These are phyloP conservation scores for Pistacia vera DNA, from an alignment of 345 rosid species.

Conservation along the genomic window DNA sequence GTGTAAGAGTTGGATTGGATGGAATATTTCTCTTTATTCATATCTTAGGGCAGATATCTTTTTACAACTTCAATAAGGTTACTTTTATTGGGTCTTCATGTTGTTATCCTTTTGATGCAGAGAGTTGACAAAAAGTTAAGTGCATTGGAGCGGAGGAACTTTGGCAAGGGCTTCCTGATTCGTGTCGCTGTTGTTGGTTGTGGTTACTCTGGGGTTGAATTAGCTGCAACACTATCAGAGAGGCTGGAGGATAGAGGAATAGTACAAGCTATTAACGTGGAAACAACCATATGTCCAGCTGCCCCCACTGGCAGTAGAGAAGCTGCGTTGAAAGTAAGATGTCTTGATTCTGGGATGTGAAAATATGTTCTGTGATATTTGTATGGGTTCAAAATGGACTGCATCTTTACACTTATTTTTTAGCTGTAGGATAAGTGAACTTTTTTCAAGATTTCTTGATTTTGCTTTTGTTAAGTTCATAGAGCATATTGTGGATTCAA, in stretches of 20 bases:
- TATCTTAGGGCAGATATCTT: conserved; percentile 6
- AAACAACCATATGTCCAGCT: conserved; percentile 70
- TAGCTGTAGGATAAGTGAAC: neutral
- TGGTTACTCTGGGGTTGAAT: conserved; percentile 93
- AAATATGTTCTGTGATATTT: neutral
- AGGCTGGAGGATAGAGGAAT: conserved; percentile 80
- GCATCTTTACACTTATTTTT: neutral
- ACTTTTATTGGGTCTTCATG: conserved; percentile 16
- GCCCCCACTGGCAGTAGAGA: conserved; percentile 92
- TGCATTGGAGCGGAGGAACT: conserved; percentile 69
- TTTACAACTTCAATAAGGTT: neutral
- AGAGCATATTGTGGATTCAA: neutral
- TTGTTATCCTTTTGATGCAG: conserved; percentile 45
- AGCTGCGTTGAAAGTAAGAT: conserved; percentile 76
- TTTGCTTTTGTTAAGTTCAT: neutral
- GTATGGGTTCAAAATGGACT: neutral
- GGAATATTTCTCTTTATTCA: neutral
- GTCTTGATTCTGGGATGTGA: neutral
- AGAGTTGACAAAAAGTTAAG: conserved; percentile 62
- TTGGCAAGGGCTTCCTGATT: conserved; percentile 55
- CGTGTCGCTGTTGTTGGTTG: conserved; percentile 87
- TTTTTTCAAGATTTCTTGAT: neutral
- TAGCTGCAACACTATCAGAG: conserved; percentile 94
- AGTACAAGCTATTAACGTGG: conserved; percentile 78
- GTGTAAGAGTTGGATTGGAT: conserved; percentile 48